Conservation (phyloP, 1,284 basidiomycete species). For the Schizophyllum amplum region DNA sequence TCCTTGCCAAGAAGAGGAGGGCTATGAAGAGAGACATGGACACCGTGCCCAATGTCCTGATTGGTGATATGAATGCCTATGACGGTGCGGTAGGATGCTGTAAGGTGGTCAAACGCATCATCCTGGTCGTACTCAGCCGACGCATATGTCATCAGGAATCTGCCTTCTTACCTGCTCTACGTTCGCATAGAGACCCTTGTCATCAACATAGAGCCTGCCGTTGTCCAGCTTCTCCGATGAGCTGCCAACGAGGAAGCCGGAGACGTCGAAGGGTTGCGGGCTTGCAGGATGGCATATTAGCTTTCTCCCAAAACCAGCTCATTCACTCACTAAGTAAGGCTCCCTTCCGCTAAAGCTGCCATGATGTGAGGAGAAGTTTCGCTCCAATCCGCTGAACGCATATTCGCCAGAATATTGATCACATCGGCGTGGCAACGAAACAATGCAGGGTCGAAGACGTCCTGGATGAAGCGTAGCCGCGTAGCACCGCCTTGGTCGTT, state of each 20-base stretch:
- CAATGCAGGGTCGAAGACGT: constrained; percentile 34
- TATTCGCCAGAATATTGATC: constrained; percentile 34
- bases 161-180: constrained; percentile 30
- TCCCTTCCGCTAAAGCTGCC: background rate
- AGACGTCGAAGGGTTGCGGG: constrained; percentile 49
- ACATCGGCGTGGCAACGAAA: constrained; percentile 32
- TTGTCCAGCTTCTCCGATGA: constrained; percentile 23
- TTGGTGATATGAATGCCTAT: constrained; percentile 25
- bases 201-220: constrained; percentile 45
- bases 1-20: constrained; percentile 21
- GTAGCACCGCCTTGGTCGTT: constrained; percentile 27
- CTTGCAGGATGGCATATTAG: constrained; percentile 23
- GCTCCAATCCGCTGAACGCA: constrained; percentile 9
- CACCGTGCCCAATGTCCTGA: constrained; percentile 7
- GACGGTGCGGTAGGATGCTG: constrained; percentile 24
- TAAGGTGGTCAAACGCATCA: constrained; percentile 36
- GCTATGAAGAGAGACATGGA: constrained; percentile 23
- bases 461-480: constrained; percentile 38
- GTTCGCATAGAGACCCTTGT: constrained; percentile 41
- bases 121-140: constrained; percentile 14
- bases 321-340: background rate
- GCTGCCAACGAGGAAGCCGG: constrained; percentile 32
- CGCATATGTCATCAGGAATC: constrained; percentile 1
- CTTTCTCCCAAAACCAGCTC: background rate
- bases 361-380: constrained; percentile 41